These are phyloP conservation scores for Debaryomyces nepalensis DNA, from an alignment of 1,139 yeast species.

Conservation along the genomic window DNA sequence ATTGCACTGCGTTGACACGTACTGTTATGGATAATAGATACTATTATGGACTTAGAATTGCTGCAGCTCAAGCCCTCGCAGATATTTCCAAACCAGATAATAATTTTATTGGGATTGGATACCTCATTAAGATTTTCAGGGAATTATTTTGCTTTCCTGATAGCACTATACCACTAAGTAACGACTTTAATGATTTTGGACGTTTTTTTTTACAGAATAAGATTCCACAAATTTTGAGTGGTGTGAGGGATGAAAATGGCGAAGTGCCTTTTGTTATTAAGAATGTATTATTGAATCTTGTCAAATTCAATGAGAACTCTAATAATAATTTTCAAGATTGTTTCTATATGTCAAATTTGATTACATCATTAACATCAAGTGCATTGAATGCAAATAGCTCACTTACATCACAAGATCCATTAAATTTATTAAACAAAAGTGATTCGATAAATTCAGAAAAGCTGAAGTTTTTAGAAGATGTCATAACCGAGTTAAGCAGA, in stretches of 20 bases:
- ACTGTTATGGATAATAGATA: slow-evolving; percentile 85
- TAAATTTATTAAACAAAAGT: slow-evolving; percentile 18
- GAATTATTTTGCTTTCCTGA: slow-evolving; percentile 73
- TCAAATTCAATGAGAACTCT: slow-evolving; percentile 85
- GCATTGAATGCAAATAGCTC: slow-evolving; percentile 44
- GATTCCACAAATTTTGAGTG: slow-evolving; percentile 65
- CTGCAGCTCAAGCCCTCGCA: slow-evolving; percentile 83
- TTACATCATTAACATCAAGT: slow-evolving; percentile 56
- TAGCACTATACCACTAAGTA: slow-evolving; percentile 71
- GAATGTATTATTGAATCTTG: slow-evolving; percentile 66
- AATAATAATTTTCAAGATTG: slow-evolving; percentile 79
- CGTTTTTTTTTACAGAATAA: slow-evolving; percentile 71
- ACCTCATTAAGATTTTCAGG: slow-evolving; percentile 72
- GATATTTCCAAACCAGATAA: slow-evolving; percentile 64
- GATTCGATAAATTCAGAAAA: slow-evolving; percentile 16
- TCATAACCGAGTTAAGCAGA: slow-evolving; percentile 61
- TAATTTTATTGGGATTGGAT: slow-evolving; percentile 72
- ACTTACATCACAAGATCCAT: slow-evolving; percentile 27
- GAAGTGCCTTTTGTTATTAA: slow-evolving; percentile 69
- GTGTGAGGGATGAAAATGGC: slow-evolving; percentile 64
- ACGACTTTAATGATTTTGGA: slow-evolving; percentile 74
- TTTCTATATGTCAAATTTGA: slow-evolving; percentile 62
- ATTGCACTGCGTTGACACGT: slow-evolving; percentile 78
- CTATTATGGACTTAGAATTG: slow-evolving; percentile 85
- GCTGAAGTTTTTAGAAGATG: slow-evolving; percentile 33